These are phyloP conservation scores for Rhinocladiella similis DNA, from an alignment of 2,329 filamentous ascomycete species.

Conservation along the genomic window DNA sequence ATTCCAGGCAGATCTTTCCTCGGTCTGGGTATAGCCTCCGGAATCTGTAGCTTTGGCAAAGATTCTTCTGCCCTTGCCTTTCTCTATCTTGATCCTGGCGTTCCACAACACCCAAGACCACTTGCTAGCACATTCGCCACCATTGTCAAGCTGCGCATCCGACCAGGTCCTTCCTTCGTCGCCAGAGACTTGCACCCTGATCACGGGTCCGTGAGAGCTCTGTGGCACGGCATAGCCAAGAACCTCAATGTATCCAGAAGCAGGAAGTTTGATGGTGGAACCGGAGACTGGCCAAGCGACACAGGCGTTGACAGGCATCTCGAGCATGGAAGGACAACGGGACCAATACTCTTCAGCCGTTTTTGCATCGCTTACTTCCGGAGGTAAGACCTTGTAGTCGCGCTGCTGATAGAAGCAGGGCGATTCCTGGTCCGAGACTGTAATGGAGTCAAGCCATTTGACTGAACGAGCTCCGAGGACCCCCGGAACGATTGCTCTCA, in stretches of 20 bases:
- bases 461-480: constrained; percentile 56
- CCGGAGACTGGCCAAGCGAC: constrained; percentile 50
- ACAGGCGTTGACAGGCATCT: constrained; percentile 59
- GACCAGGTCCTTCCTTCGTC: constrained; percentile 54
- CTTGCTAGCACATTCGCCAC: constrained; percentile 35
- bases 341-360: constrained; percentile 56
- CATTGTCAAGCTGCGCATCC: constrained; percentile 43
- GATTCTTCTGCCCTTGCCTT: constrained; percentile 46
- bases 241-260: constrained; percentile 47
- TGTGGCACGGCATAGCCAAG: constrained; percentile 58
- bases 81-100: constrained; percentile 43
- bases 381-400: constrained; percentile 62
- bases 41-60: constrained; percentile 56
- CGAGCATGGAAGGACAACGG: constrained; percentile 51
- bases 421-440: constrained; percentile 52
- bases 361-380: constrained; percentile 49
- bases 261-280: constrained; percentile 43
- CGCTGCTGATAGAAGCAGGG: constrained; percentile 58
- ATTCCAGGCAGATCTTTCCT: constrained; percentile 55
- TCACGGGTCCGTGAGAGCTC: constrained; percentile 54
- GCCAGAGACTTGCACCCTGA: constrained; percentile 53
- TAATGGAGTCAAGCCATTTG: constrained; percentile 58
- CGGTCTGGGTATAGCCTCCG: constrained; percentile 53
- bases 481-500: constrained; percentile 54
- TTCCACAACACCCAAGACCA: constrained; percentile 62